Evolutionary conservation across 2,329 filamentous ascomycete species (phyloP), one percentile per base, ranked within the genome.

Genomic region (Colletotrichum limetticola): DNA sequence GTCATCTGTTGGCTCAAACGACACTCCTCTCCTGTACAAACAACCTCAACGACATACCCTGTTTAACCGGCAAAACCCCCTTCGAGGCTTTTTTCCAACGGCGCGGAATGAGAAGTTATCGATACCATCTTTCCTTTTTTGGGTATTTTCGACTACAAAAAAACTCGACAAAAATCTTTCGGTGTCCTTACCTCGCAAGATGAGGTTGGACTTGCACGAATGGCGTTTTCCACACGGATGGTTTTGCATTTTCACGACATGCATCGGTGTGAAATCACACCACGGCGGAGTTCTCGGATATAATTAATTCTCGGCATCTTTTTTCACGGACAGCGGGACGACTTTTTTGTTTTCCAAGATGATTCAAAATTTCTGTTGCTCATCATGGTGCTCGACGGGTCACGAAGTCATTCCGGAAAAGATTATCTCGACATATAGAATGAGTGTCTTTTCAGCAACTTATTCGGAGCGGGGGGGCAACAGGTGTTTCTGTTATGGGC

Each of bases 381-480:
- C 81, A 83, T 85, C 82, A 74, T 62, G 67, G 71, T 72, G 71
- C 62, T 74, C 62, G 57, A 74, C 63, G 68, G 71, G 71, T 74
- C 68, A 74, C 68, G 71, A 74, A 72, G 61, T 74, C 68, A 74
- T 65, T 60, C 58, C 71, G 79, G 82, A 85, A 85, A 86, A 84
- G 78, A 83, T 80, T 80, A 82, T 81, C 80, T 81, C 77, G 81
- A 84, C 82, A 86, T 87, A 87, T 89, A 88, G 86, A 86, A 80
- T 81, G 81, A 84, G 81, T 83, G 79, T 82, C 79, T 81, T 80
- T 80, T 74, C 42, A 74, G 72, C 68, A 75, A 59, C 74, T 74
- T 75, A 46, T 69, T 75, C 66, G 55, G 72, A 80, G 78, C 78
- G 77, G 79, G 76, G 60, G 79, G 76, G 80, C 79, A 77, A 78